Evolutionary conservation across 768 basidiomycete species (phyloP), one percentile per base, ranked within the genome.

Genomic region (Tylopilus rubrobrunneus): DNA sequence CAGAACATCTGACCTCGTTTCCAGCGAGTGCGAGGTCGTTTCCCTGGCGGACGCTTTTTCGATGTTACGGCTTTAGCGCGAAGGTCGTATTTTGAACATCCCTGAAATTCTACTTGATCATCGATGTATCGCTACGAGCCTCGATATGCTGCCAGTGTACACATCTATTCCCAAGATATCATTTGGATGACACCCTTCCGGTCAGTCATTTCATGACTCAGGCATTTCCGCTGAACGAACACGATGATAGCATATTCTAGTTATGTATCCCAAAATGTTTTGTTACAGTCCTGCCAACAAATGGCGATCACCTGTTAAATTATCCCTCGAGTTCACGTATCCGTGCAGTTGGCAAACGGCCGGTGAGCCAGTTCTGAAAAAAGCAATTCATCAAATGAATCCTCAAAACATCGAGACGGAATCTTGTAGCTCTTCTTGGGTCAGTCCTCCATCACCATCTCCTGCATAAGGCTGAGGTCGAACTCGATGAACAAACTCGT

Each of bases 21-120:
- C 53, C 45, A 25, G 51, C 36, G 65, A 66, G 28, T 41, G 25
- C 39, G 62, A 65, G 1, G 29, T 67, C 36, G 34, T 34, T 4
- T 27, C 59, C 4, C 52, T 67, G 44, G 57, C 64, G 2, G 31
- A 53, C 3, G 59, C 59, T 7, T 67, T 64, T 23, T 67, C 59
- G 27, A 62, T 55, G 62, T 31, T 67, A 27, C 61, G 39, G n/a
- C 33, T 64, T 8, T 66, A 29, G 45, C 36, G 21, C 27, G n/a
- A 49, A 15, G 15, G 37, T 29, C 4, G 1, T 33, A 46, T 36
- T 31, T 27, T 28, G 39, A 12, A 11, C 15, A 31, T 1, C 7
- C 15, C 46, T 44, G n/a, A n/a, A n/a, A n/a, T 36, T 25, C 21
- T 37, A 45, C 31, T 40, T 12, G 2, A 5, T 31, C 14, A 5